Evolutionary conservation across 2,329 filamentous ascomycete species (phyloP), one percentile per base, ranked within the genome.

Genomic region (Metarhizium guizhouense): DNA sequence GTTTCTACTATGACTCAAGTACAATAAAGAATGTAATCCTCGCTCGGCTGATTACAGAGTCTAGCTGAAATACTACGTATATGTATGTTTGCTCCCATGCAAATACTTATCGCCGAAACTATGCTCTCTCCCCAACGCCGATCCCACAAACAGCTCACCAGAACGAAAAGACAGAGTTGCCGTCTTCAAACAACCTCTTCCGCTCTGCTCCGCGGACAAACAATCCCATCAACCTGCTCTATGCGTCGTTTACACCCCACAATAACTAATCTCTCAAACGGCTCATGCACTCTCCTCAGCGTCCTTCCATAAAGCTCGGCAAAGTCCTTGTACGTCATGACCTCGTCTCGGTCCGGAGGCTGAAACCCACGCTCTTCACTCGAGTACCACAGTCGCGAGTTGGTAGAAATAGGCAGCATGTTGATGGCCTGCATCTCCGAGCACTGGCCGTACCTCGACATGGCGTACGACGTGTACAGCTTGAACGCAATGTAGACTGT

Each of bases 401-500:
- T 47, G 6, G 18, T 47, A n/a, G 43, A 47, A 6, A 47, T 47
- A 18, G 43, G 43, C 43, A 47, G 43, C 43, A 25, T 47, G 43
- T 25, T 47, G 18, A 47, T 47, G 43, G 43, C 43, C 43, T 47
- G 43, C 13, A 48, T 30, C 45, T 30, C 20, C 6, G 45, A 48
- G 20, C 45, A 48, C 45, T 6, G 20, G 20, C 45, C 45, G 25
- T 48, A 29, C 20, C 25, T 11, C 10, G 25, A 32, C 25, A 30
- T 48, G 45, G 45, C 20, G 45, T 48, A 48, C 20, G 43, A 47
- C n/a, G 55, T 55, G 48, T 57, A 25, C 25, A 25, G 25, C 25
- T 56, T 55, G 47, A 59, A 57, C 11, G 55, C 57, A 3, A 59
- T 47, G 30, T 57, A 32, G 50, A 56, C 57, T 6, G 57, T 54